Evolutionary conservation across 2,329 filamentous ascomycete species (phyloP).

Genomic region (Fusarium albidum): DNA sequence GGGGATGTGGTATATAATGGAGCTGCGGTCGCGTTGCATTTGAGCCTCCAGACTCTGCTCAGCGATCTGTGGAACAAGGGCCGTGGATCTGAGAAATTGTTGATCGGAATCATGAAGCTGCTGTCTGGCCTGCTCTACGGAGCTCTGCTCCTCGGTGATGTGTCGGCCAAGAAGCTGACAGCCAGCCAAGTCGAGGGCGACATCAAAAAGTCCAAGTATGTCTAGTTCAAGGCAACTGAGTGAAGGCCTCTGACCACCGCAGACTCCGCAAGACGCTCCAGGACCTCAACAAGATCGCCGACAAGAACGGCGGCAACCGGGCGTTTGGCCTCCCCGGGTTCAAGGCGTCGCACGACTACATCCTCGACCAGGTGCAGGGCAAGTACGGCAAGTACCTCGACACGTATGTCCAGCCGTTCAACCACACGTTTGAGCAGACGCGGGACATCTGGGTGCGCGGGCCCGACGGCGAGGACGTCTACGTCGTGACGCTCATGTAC

Average conservation of each 20-base stretch:
- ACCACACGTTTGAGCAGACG: conserved; percentile 54
- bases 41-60: neutral
- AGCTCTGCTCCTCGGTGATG: conserved; percentile 31
- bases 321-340: conserved; percentile 68
- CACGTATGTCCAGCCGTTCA: conserved; percentile 56
- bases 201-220: conserved; percentile 37
- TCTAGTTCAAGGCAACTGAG: neutral
- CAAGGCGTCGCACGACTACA: conserved; percentile 64
- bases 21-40: conserved; percentile 3
- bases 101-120: conserved; percentile 32
- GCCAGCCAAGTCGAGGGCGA: conserved; percentile 36
- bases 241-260: conserved; percentile 8
- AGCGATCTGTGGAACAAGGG: neutral
- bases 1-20: conserved; percentile 24
- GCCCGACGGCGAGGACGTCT: conserved; percentile 54
- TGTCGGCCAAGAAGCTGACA: conserved; percentile 35
- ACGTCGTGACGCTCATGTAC: conserved; percentile 54
- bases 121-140: conserved; percentile 31
- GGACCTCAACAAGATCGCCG: conserved; percentile 62
- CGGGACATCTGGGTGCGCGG: conserved; percentile 53
- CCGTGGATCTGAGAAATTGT: neutral
- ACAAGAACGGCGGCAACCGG: conserved; percentile 64
- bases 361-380: conserved; percentile 55
- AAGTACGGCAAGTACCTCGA: conserved; percentile 53
- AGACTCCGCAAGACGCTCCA: conserved; percentile 64